These are phyloP conservation scores for Intubia oerlemansii DNA, from an alignment of 2,329 filamentous ascomycete species.

Conservation along the genomic window DNA sequence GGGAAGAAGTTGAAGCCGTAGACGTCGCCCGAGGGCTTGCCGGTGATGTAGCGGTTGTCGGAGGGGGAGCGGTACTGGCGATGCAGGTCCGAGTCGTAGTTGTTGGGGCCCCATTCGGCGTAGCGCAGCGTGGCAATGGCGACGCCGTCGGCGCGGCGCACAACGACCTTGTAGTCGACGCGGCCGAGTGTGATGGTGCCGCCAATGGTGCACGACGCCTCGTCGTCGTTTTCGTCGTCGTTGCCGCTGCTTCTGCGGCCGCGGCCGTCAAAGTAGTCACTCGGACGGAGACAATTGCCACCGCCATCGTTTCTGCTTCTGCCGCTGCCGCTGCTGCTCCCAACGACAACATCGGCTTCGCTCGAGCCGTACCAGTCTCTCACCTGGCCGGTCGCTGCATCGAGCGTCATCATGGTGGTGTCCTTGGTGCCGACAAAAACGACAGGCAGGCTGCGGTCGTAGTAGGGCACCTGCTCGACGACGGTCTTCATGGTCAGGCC, in stretches of 20 bases:
- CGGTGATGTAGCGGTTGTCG: conserved; percentile 78
- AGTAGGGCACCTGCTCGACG: conserved; percentile 63
- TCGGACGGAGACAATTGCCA: conserved; percentile 53
- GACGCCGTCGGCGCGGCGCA: conserved; percentile 53
- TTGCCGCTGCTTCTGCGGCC: too few species aligned
- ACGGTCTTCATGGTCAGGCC: conserved; percentile 65
- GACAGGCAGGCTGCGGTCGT: conserved; percentile 52
- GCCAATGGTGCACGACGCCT: conserved; percentile 56
- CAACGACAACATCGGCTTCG: too few species aligned
- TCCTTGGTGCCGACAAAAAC: conserved; percentile 85
- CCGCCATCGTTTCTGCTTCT: conserved; percentile 34
- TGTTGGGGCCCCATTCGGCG: conserved; percentile 89
- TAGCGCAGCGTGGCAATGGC: conserved; percentile 79
- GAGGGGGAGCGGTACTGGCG: conserved; percentile 61
- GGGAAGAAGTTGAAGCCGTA: conserved; percentile 53
- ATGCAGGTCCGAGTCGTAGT: conserved; percentile 69
- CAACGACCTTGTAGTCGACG: conserved; percentile 75
- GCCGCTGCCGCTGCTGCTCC: conserved; percentile 20
- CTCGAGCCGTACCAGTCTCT: conserved; percentile 66
- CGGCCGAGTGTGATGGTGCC: conserved; percentile 68
- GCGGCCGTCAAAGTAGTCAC: conserved; percentile 26
- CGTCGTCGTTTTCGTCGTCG: conserved; percentile 38
- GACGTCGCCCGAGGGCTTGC: conserved; percentile 64
- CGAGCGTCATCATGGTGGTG: conserved; percentile 72
- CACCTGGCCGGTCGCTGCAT: conserved; percentile 66